Conservation (phyloP, 345 rosid genomes). For the Salix koriyanagi region DNA sequence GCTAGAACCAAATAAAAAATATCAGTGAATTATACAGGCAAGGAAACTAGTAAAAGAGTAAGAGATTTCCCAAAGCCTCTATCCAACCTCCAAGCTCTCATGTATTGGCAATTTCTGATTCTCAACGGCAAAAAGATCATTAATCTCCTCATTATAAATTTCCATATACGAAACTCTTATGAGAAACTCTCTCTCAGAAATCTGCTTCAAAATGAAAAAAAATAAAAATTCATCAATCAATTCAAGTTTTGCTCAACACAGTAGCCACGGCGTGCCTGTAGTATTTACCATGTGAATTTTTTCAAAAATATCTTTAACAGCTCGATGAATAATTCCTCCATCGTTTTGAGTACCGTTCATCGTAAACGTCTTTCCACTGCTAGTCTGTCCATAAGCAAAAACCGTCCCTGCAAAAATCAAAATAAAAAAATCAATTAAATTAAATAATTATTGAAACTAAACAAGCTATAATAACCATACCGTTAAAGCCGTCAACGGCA, state of each 20-base stretch:
- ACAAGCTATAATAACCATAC: conserved; percentile 23
- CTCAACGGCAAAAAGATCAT: conserved; percentile 73
- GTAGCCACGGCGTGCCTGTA: neutral
- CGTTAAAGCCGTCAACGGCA: conserved; percentile 81
- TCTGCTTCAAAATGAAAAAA: conserved; percentile 37
- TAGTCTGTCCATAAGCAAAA: conserved; percentile 97
- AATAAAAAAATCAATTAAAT: neutral
- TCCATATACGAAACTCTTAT: conserved; percentile 95
- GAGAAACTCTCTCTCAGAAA: conserved; percentile 78
- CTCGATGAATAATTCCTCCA: conserved; percentile 72
- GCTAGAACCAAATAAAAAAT: conserved; percentile 38
- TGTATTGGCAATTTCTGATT: conserved; percentile 83
- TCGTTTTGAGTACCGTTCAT: conserved; percentile 84
- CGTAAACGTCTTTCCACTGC: conserved; percentile 96
- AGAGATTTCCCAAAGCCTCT: neutral
- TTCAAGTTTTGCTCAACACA: neutral
- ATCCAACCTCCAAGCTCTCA: conserved; percentile 84
- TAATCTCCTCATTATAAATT: conserved; percentile 89
- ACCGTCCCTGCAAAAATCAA: conserved; percentile 54
- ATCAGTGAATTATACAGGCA: conserved; percentile 9
- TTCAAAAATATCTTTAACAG: conserved; percentile 67
- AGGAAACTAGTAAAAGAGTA: conserved; percentile 5
- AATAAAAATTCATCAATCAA: conserved; percentile 1
- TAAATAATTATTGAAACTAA: neutral
- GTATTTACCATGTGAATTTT: conserved; percentile 44